Percentiles rank a stretch among this genome's conserved stretches.
Evolutionary conservation across 257 asterid species (phyloP).

Genomic region (Thymus mandschuricus): DNA sequence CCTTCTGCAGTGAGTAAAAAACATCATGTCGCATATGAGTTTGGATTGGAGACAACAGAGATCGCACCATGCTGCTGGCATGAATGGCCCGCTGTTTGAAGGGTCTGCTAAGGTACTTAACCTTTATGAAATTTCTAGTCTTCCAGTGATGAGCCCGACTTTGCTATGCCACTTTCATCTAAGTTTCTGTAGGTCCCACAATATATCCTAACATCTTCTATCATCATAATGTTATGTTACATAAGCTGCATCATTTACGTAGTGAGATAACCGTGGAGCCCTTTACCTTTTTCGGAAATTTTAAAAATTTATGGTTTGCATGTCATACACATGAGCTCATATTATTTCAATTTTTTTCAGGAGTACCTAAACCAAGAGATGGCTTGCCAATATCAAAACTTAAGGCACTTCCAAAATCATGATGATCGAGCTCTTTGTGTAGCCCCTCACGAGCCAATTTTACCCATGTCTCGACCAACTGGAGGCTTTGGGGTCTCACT

Average conservation of each 20-base stretch:
- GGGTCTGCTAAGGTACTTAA: slow-evolving; percentile 42
- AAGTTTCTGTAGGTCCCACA: not conserved
- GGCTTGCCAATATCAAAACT: slow-evolving; percentile 28
- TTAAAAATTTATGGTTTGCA: slow-evolving; percentile 3
- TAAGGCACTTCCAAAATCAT: slow-evolving; percentile 24
- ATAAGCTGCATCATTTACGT: not conserved
- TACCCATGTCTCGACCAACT: slow-evolving; percentile 24
- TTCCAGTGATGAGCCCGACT: slow-evolving; percentile 11
- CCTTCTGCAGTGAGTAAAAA: slow-evolving; percentile 33
- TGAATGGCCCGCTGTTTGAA: slow-evolving; percentile 19
- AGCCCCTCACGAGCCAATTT: slow-evolving; percentile 12
- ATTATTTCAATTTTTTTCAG: slow-evolving; percentile 27
- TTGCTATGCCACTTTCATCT: not conserved
- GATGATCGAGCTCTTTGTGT: slow-evolving; percentile 10
- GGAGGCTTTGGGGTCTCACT: slow-evolving; percentile 18
- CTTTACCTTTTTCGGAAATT: not conserved
- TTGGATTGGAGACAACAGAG: slow-evolving; percentile 32
- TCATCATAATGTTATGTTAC: slow-evolving; percentile 3
- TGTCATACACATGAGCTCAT: slow-evolving; percentile 23
- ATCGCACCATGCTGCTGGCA: slow-evolving; percentile 21
- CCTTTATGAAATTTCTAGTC: slow-evolving; percentile 17
- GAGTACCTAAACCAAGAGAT: slow-evolving; percentile 28
- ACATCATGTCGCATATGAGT: slow-evolving; percentile 1
- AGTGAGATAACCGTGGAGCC: not conserved
- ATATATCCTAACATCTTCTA: too few relatives aligned